Evolutionary conservation across 495 filamentous ascomycete genomes (phyloP).

Genomic region (Xylaria longipes): DNA sequence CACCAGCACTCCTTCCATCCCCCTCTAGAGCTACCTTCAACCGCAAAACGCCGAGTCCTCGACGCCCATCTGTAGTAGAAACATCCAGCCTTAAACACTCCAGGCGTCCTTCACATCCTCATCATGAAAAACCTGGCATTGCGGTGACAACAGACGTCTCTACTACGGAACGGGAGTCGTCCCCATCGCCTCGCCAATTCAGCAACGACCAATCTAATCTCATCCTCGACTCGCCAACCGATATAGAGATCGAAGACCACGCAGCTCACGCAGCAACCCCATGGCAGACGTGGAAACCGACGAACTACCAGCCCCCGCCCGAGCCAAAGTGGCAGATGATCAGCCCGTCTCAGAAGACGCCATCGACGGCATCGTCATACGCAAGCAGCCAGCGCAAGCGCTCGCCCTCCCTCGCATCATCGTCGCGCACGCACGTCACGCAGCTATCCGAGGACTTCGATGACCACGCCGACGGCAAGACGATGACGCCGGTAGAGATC

Average conservation of each 20-base stretch:
- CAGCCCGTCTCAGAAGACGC: constrained; percentile 42
- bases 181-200: constrained; percentile 39
- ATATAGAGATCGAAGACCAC: constrained; percentile 32
- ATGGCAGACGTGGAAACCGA: constrained; percentile 33
- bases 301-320: constrained; percentile 39
- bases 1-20: constrained; percentile 56
- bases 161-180: constrained; percentile 27
- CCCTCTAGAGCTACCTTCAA: constrained; percentile 48
- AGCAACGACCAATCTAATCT: constrained; percentile 51
- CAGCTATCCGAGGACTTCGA: constrained; percentile 42
- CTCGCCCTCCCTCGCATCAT: constrained; percentile 38
- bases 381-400: constrained; percentile 40
- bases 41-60: constrained; percentile 16
- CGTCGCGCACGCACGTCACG: constrained; percentile 40
- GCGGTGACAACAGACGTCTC: constrained; percentile 33
- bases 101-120: constrained; percentile 22
- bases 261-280: constrained; percentile 40
- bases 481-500: constrained; percentile 56
- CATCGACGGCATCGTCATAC: constrained; percentile 35
- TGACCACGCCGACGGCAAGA: constrained; percentile 39
- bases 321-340: constrained; percentile 62
- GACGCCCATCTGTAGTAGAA: constrained; percentile 15
- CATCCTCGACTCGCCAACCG: constrained; percentile 55
- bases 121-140: constrained; percentile 32
- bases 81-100: neutral